Evolutionary conservation across 1,284 basidiomycete genomes (phyloP), one percentile per base, ranked within the genome.

Genomic region (Ustilago hordei): DNA sequence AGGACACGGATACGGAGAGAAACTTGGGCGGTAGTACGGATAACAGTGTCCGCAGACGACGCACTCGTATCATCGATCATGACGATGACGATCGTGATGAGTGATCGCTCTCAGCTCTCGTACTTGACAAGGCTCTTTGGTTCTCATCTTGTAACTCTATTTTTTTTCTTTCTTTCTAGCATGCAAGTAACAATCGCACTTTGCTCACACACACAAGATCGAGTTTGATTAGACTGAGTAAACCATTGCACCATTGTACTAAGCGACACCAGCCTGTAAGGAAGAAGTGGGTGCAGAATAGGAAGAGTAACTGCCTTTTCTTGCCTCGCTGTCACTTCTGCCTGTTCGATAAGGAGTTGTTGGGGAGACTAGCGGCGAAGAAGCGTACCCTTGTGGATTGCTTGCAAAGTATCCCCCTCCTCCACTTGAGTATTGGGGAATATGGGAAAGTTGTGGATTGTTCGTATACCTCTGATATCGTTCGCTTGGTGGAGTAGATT

Each of bases 21-120:
- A 52, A 47, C 12, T 8, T 68, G 15, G 58, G 54, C 8, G 68
- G 65, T 38, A 73, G 70, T 31, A 64, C 50, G 17, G 70, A 73
- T 35, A 73, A 65, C 58, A 56, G 54, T n/a, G 55, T 28, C 7
- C 57, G 70, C 23, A 61, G 70, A 15, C 56, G 70, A 53, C 45
- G 70, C 0, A 58, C 65, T 28, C 57, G 61, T 12, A 68, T 73
- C 17, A n/a, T 73, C 19, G 65, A 73, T 36, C 61, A 68, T 35
- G 70, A 67, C 8, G 69, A 70, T 9, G 69, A 66, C 8, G 56
- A 59, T 17, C 41, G 34, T n/a, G 55, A 52, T 12, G 17, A 31
- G 15, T 32, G 50, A 19, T 28, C 45, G 4, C 28, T 28, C 3
- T 28, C 23, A 34, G 13, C 54, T 39, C 36, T 2, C 8, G 6